Evolutionary conservation across 495 filamentous ascomycete species (phyloP), one percentile per base, ranked within the genome.

Genomic region (Xylaria intraflava): DNA sequence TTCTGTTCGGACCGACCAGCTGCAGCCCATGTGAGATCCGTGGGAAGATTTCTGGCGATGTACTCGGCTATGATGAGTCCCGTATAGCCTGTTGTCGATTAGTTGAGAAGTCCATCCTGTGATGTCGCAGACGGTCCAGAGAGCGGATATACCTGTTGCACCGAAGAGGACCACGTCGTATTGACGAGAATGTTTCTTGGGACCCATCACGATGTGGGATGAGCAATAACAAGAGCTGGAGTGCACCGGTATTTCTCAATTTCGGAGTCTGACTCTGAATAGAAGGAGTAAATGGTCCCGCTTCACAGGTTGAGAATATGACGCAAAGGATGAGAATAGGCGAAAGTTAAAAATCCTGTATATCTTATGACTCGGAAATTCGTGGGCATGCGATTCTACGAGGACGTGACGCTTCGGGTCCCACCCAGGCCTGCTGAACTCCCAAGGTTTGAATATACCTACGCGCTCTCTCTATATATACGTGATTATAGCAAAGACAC

Each of bases 101-200:
- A 66, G 64, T 23, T 9, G 47, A 5, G 11, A 46, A 42, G 16
- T 51, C 50, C 49, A 19, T 51, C 35, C 42, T 35, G 24, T 33
- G 8, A 2, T n/a, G n/a, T 46, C 22, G 23, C n/a, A 6, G 22
- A 29, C 8, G 12, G n/a, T 20, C 2, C 14, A 39, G 38, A 11
- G 36, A 36, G 17, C 23, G 49, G 7, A 24, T 50, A 59, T 63
- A 73, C 74, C 74, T 44, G 72, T 72, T 40, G 90, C 90, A 17
- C 92, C 92, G 30, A 92, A 80, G 27, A 97, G 73, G 16, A 95
- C 76, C 45, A 96, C 55, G 60, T 96, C 90, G 69, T 94, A 96
- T 67, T 85, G 75, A 49, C 83, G 82, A 62, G 66, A 35, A 48
- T 77, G 73, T 17, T 76, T 57, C 46, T 72, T 75, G 47, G 65